These are phyloP conservation scores for Massarina eburnea DNA, from an alignment of 2,329 filamentous ascomycete genomes.

Conservation along the genomic window DNA sequence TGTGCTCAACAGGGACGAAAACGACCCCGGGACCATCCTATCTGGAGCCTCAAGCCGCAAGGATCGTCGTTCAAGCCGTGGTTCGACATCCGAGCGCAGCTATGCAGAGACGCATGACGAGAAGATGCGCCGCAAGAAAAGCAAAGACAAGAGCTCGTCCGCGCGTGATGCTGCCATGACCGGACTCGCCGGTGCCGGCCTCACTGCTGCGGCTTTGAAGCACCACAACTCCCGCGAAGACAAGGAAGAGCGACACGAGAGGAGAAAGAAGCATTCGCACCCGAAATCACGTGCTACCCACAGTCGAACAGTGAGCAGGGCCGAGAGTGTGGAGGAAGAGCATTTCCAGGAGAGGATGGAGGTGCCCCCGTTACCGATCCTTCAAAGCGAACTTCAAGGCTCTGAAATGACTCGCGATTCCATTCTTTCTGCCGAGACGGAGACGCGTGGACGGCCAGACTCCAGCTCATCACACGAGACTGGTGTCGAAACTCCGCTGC, in stretches of 20 bases:
- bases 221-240: slow-evolving; percentile 65
- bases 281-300: slow-evolving; percentile 47
- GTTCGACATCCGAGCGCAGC: slow-evolving; percentile 50
- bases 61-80: slow-evolving; percentile 57
- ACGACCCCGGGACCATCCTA: slow-evolving; percentile 60
- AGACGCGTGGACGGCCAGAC: slow-evolving; percentile 58
- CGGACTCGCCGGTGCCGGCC: slow-evolving; percentile 56
- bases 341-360: slow-evolving; percentile 49
- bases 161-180: slow-evolving; percentile 59
- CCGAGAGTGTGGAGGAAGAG: slow-evolving; percentile 57
- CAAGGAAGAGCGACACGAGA: slow-evolving; percentile 45
- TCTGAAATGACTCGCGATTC: slow-evolving; percentile 88
- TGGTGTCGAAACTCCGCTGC: slow-evolving; percentile 54
- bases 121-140: slow-evolving; percentile 55
- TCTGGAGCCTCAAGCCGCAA: slow-evolving; percentile 58
- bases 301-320: slow-evolving; percentile 54
- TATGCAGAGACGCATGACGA: slow-evolving; percentile 47
- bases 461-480: slow-evolving; percentile 64
- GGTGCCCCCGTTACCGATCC: slow-evolving; percentile 76
- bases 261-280: slow-evolving; percentile 49
- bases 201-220: slow-evolving; percentile 63
- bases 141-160: slow-evolving; percentile 46
- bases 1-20: slow-evolving; percentile 59
- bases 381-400: slow-evolving; percentile 81
- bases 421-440: slow-evolving; percentile 79